A percentile compares a stretch with the other conserved stretches of the same genome.
Conservation (phyloP, 768 basidiomycete species). For the Pisolithus albus region DNA sequence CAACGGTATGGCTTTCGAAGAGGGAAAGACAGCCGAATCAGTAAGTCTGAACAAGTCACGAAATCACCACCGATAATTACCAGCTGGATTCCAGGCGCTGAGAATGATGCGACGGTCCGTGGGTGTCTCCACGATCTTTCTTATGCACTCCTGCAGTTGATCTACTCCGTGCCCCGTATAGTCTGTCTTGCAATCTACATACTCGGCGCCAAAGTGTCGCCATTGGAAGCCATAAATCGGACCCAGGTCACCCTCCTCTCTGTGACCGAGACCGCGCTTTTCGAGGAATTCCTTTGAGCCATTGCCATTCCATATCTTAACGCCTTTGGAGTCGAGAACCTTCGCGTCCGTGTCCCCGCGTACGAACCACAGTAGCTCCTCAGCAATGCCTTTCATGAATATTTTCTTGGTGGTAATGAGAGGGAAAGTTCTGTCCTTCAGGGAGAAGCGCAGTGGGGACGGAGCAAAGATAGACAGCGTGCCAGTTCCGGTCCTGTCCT, state of each 20-base stretch:
- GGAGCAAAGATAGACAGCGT: constrained; percentile 92
- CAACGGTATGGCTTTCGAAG: constrained; percentile 64
- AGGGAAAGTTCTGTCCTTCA: constrained; percentile 68
- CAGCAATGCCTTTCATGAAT: constrained; percentile 84
- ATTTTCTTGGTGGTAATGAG: constrained; percentile 94
- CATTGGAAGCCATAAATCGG: constrained; percentile 98
- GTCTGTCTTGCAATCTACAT: constrained; percentile 64
- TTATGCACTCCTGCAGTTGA: constrained; percentile 82
- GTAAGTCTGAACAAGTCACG: not conserved
- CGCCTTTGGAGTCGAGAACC: constrained; percentile 67
- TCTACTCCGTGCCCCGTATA: constrained; percentile 86
- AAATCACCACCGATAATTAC: constrained; percentile 35
- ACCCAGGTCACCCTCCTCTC: constrained; percentile 87
- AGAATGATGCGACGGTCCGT: constrained; percentile 92
- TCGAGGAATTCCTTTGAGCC: constrained; percentile 85
- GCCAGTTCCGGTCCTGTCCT: constrained; percentile 93
- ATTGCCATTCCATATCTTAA: constrained; percentile 98
- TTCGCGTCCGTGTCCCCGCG: constrained; percentile 77
- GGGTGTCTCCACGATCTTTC: constrained; percentile 88
- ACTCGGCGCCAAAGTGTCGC: constrained; percentile 89
- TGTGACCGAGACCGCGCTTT: constrained; percentile 71
- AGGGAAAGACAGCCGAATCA: not conserved
- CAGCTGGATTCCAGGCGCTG: constrained; percentile 97
- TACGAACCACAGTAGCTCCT: constrained; percentile 95
- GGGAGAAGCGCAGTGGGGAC: constrained; percentile 82